phyloP scores from a whole-genome alignment of 2,329 filamentous ascomycete genomes.

The Parastagonospora nodorum region DNA sequence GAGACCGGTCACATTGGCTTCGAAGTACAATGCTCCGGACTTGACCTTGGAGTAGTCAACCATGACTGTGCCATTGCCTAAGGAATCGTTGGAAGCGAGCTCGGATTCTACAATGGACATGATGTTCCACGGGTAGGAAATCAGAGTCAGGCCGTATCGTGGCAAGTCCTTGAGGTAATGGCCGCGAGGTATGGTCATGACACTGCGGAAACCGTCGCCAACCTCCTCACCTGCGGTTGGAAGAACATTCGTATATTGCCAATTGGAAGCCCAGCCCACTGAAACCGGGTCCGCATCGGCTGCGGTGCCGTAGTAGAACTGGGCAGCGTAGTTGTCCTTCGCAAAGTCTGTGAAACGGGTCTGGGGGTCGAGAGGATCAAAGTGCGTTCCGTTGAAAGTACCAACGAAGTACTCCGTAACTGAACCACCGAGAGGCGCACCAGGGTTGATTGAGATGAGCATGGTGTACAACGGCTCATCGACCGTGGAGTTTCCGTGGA shows the following conservation, averaged over 20 bases:
- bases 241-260: slow-evolving; percentile 61
- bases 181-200: slow-evolving; percentile 58
- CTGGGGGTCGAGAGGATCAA: slow-evolving; percentile 51
- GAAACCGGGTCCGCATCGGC: slow-evolving; percentile 52
- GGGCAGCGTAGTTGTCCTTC: slow-evolving; percentile 62
- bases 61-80: slow-evolving; percentile 56
- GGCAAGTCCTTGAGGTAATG: slow-evolving; percentile 59
- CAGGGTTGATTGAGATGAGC: slow-evolving; percentile 61
- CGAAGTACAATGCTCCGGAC: slow-evolving; percentile 60
- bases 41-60: slow-evolving; percentile 58
- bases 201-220: slow-evolving; percentile 53
- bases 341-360: slow-evolving; percentile 54
- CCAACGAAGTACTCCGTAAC: slow-evolving; percentile 63
- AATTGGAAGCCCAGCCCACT: slow-evolving; percentile 64
- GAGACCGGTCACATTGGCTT: slow-evolving; percentile 58
- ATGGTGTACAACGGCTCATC: slow-evolving; percentile 52
- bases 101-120: slow-evolving; percentile 52
- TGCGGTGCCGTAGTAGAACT: slow-evolving; percentile 56
- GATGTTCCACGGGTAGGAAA: slow-evolving; percentile 57
- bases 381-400: slow-evolving; percentile 68
- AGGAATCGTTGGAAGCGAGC: slow-evolving; percentile 49
- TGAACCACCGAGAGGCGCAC: slow-evolving; percentile 62
- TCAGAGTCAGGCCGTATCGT: slow-evolving; percentile 58
- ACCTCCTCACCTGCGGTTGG: slow-evolving; percentile 58
- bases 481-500: slow-evolving; percentile 33